Evolutionary conservation across 1,284 basidiomycete genomes (phyloP).

Genomic region (Puccinia polysora): DNA sequence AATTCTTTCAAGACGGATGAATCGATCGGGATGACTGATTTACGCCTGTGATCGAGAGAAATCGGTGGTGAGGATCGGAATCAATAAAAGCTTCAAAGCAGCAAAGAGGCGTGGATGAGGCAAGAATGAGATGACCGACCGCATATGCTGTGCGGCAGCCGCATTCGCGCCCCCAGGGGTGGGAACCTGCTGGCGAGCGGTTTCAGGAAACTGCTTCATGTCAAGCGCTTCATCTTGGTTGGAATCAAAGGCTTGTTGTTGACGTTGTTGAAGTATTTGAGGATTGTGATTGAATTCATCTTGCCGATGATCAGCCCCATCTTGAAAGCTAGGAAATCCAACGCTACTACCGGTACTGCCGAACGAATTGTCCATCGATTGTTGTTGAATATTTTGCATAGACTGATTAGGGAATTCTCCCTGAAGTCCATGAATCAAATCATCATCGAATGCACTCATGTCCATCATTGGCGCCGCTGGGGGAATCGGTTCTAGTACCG

Average conservation of each 20-base stretch:
- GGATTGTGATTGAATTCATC: not conserved
- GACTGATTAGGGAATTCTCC: constrained; percentile 6
- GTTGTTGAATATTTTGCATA: constrained; percentile 45
- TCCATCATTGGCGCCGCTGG: constrained; percentile 34
- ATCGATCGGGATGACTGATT: constrained; percentile 54
- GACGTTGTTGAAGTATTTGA: too few relatives aligned
- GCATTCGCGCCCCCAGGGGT: not conserved
- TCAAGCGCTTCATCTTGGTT: constrained; percentile 19
- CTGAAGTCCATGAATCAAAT: constrained; percentile 32
- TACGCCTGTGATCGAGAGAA: constrained; percentile 48
- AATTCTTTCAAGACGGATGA: constrained; percentile 53
- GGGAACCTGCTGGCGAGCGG: constrained; percentile 23
- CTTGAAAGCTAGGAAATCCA: not conserved
- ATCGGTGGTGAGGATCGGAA: not conserved
- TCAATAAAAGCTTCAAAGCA: constrained; percentile 21
- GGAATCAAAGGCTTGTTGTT: not conserved
- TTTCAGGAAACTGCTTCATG: constrained; percentile 43
- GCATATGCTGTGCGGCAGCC: constrained; percentile 32
- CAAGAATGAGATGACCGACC: constrained; percentile 11
- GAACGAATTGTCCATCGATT: too few relatives aligned
- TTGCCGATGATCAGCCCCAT: not conserved
- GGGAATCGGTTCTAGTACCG: constrained; percentile 38
- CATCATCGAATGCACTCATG: constrained; percentile 44
- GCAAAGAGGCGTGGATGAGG: too few relatives aligned
- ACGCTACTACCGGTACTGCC: constrained; percentile 46